These are phyloP conservation scores for Diaporthe batatas DNA, from an alignment of 2,329 filamentous ascomycete species.

Conservation along the genomic window DNA sequence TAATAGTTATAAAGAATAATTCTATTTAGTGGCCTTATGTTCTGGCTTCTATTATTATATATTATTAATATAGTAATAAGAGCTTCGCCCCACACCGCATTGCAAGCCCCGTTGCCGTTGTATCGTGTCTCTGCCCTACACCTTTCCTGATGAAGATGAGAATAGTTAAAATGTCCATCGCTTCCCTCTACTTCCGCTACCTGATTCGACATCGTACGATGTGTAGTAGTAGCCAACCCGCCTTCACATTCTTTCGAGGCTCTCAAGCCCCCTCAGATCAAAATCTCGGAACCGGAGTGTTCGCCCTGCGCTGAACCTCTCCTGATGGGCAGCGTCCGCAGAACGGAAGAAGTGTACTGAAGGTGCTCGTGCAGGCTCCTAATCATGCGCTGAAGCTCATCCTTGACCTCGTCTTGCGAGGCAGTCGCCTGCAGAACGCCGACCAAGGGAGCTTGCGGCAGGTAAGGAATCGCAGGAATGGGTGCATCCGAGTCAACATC, in stretches of 20 bases:
- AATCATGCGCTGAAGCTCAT: conserved; percentile 52
- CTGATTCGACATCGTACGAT: neutral
- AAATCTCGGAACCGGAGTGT: conserved; percentile 22
- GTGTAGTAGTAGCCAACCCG: neutral
- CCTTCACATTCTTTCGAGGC: neutral
- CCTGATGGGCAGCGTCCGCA: conserved; percentile 48
- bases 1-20: neutral
- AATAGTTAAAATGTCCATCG: neutral
- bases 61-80: conserved; percentile 9
- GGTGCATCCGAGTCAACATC: conserved; percentile 41
- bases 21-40: neutral
- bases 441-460: conserved; percentile 60
- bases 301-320: conserved; percentile 33
- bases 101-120: neutral
- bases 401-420: conserved; percentile 49
- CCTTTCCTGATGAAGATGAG: neutral
- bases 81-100: conserved; percentile 3
- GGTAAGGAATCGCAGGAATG: conserved; percentile 51
- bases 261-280: conserved; percentile 15
- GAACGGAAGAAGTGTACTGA: conserved; percentile 48
- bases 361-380: conserved; percentile 53
- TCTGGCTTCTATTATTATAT: conserved; percentile 11
- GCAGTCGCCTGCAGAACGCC: conserved; percentile 60
- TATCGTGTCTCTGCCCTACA: neutral
- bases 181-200: neutral